Percentiles rank a stretch among this genome's conserved stretches.
These are phyloP conservation scores for Medicago lupulina DNA, from an alignment of 306 rosid species.

Conservation along the genomic window DNA sequence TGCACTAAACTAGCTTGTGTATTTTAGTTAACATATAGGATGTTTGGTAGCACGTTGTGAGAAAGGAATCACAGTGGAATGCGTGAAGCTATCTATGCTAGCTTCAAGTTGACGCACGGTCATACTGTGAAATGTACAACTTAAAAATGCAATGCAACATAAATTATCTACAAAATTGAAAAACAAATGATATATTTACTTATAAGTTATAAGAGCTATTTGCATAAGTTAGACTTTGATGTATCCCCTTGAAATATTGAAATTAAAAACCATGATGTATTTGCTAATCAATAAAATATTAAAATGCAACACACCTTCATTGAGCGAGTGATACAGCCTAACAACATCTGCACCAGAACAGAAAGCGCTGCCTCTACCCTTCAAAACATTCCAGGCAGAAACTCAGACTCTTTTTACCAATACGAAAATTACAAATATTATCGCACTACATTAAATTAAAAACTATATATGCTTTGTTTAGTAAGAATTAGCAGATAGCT, in stretches of 20 bases:
- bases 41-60: not conserved
- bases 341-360: conserved; percentile 90
- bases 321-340: conserved; percentile 63
- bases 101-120: too few species aligned
- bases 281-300: not conserved
- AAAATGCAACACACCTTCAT: conserved; percentile 63
- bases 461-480: not conserved
- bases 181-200: not conserved
- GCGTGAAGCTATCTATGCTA: too few species aligned
- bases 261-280: conserved; percentile 24
- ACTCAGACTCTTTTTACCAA: conserved; percentile 45
- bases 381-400: conserved; percentile 49
- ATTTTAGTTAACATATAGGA: conserved; percentile 26
- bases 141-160: conserved; percentile 3
- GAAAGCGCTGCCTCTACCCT: conserved; percentile 94
- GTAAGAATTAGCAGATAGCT: too few species aligned
- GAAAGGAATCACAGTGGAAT: too few species aligned
- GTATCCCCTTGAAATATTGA: conserved; percentile 28
- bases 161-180: not conserved
- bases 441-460: not conserved
- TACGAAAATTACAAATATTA: not conserved
- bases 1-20: not conserved
- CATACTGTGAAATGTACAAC: not conserved
- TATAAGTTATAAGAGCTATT: not conserved
- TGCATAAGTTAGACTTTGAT: not conserved